phyloP scores from a whole-genome alignment of 352 stramenopile species.

The Aphanomyces astaci region DNA sequence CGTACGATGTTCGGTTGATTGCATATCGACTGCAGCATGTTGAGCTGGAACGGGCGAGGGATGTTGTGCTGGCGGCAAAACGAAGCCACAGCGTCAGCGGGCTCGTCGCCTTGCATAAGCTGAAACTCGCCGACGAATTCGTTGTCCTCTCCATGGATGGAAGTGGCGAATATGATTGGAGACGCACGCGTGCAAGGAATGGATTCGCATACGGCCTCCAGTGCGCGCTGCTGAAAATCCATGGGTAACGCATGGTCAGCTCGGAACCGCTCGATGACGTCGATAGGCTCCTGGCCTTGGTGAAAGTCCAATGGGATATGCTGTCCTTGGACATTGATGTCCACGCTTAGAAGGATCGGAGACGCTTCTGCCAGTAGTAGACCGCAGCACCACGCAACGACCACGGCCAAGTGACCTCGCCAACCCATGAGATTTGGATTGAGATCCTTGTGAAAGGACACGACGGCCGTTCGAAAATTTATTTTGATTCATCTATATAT shows the following conservation, averaged over 20 bases:
- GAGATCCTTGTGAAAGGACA: neutral
- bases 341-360: neutral
- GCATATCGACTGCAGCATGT: slow-evolving; percentile 45
- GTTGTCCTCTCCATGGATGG: slow-evolving; percentile 29
- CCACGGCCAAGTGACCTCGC: neutral
- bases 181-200: slow-evolving; percentile 38
- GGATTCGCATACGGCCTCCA: slow-evolving; percentile 35
- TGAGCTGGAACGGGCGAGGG: slow-evolving; percentile 23
- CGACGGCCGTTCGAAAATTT: no score
- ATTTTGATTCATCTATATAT: neutral
- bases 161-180: slow-evolving; percentile 37
- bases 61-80: slow-evolving; percentile 38
- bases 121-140: slow-evolving; percentile 35
- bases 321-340: slow-evolving; percentile 6
- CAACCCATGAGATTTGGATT: neutral
- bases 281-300: slow-evolving; percentile 34
- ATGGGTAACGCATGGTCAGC: slow-evolving; percentile 29
- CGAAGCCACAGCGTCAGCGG: slow-evolving; percentile 37
- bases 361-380: neutral
- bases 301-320: neutral
- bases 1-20: slow-evolving; percentile 25
- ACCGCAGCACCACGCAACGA: neutral
- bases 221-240: slow-evolving; percentile 33
- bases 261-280: slow-evolving; percentile 46
- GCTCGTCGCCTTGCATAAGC: slow-evolving; percentile 45